Percentiles rank a stretch among this genome's conserved stretches.
These are phyloP conservation scores for Fusarium cyanostomum DNA, from an alignment of 2,329 filamentous ascomycete genomes.

Conservation along the genomic window DNA sequence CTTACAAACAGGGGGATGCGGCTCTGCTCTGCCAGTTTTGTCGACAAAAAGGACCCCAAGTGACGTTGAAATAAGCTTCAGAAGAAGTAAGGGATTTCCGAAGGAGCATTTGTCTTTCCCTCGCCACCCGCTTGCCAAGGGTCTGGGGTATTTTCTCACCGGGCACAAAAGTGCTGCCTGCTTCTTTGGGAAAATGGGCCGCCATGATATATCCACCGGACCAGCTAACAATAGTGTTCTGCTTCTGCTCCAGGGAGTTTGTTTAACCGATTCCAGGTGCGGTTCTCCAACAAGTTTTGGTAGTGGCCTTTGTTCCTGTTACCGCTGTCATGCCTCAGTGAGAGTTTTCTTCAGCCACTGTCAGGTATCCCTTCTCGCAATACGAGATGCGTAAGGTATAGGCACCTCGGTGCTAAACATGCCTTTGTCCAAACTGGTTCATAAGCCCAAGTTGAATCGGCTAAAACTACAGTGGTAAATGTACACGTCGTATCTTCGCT, in stretches of 20 bases:
- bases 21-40: neutral
- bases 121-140: conserved; percentile 7
- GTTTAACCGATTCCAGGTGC: too few relatives aligned
- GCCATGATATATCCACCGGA: neutral
- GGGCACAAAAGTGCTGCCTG: conserved; percentile 5
- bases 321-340: too few relatives aligned
- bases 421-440: conserved; percentile 27
- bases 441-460: conserved; percentile 30
- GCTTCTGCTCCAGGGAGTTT: too few relatives aligned
- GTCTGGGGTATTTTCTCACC: neutral
- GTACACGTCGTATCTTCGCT: conserved; percentile 37
- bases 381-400: neutral
- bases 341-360: neutral
- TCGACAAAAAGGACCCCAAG: neutral
- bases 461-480: conserved; percentile 46
- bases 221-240: neutral
- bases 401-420: conserved; percentile 9
- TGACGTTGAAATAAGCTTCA: conserved; percentile 38
- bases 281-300: too few relatives aligned
- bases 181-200: neutral
- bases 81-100: neutral
- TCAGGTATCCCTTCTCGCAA: neutral
- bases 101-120: neutral
- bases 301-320: too few relatives aligned
- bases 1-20: conserved; percentile 21